Percentiles rank a stretch among this genome's conserved stretches.
Evolutionary conservation across 805 yeast genomes (phyloP).

Genomic region (Saccharomycopsis synnaedendra): DNA sequence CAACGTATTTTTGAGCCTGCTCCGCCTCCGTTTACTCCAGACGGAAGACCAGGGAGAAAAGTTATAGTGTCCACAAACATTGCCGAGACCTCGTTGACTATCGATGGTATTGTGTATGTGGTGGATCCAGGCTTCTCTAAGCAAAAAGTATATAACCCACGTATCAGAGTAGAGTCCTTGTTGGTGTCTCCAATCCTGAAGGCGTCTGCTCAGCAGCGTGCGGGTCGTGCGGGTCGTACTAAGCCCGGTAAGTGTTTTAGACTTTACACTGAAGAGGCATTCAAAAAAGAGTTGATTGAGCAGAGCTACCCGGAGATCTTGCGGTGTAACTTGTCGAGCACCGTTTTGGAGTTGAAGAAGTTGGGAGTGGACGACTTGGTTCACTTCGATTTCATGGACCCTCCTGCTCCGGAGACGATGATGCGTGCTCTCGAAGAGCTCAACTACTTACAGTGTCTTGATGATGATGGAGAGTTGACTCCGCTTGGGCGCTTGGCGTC

Average conservation of each 20-base stretch:
- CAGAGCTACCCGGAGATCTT: conserved; percentile 95
- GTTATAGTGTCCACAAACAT: conserved; percentile 88
- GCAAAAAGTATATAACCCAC: conserved; percentile 92
- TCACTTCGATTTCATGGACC: conserved; percentile 97
- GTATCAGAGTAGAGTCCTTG: conserved; percentile 89
- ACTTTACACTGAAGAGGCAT: conserved; percentile 92
- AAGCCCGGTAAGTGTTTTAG: conserved; percentile 97
- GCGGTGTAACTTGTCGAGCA: conserved; percentile 80
- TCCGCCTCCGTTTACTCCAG: conserved; percentile 54
- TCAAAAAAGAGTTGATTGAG: conserved; percentile 83
- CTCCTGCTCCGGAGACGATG: conserved; percentile 99
- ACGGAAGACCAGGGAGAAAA: conserved; percentile 91
- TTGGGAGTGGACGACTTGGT: conserved; percentile 93
- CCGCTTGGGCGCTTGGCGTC: conserved; percentile 85
- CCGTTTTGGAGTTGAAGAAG: conserved; percentile 87
- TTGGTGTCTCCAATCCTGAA: conserved; percentile 93
- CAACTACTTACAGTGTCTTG: conserved; percentile 79
- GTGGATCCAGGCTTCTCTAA: conserved; percentile 97
- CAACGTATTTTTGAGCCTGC: conserved; percentile 91
- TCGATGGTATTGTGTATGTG: conserved; percentile 94
- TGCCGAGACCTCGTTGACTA: conserved; percentile 96
- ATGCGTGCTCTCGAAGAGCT: conserved; percentile 97
- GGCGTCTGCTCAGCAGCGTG: conserved; percentile 97
- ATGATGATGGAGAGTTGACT: conserved; percentile 86
- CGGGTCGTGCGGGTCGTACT: conserved; percentile 99